Conservation (phyloP, 352 stramenopile species). For the Pythium rhizo-oryzae region DNA sequence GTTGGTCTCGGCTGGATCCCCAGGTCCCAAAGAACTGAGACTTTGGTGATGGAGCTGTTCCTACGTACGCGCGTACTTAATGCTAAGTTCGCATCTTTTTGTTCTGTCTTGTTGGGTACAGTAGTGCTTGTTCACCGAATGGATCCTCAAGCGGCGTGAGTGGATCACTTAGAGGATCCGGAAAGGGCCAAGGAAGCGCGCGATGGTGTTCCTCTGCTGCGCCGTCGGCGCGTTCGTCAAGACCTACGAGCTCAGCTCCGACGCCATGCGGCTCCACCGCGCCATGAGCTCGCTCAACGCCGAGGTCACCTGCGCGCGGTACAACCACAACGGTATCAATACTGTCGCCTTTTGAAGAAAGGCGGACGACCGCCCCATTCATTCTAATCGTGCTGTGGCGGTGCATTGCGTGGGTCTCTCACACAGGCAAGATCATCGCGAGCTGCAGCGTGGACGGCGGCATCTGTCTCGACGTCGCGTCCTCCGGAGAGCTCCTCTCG, state of each 20-base stretch:
- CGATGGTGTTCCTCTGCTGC: conserved; percentile 62
- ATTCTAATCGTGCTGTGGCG: no score
- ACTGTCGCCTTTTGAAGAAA: not conserved
- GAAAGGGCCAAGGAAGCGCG: not conserved
- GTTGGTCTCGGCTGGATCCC: not conserved
- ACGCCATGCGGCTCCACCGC: conserved; percentile 46
- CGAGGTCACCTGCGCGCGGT: conserved; percentile 61
- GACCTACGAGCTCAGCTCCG: conserved; percentile 61
- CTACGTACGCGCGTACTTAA: conserved; percentile 5
- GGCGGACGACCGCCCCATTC: no score
- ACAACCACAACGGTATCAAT: conserved; percentile 63
- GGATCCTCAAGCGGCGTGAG: conserved; percentile 26
- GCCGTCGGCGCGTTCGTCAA: conserved; percentile 51
- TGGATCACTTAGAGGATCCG: not conserved
- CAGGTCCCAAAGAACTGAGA: conserved; percentile 4
- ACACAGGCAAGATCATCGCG: conserved; percentile 56
- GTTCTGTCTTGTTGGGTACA: conserved; percentile 20
- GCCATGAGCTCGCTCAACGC: conserved; percentile 53
- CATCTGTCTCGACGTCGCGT: conserved; percentile 59
- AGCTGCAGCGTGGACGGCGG: conserved; percentile 62
- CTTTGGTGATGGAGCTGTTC: not conserved
- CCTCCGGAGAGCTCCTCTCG: conserved; percentile 60
- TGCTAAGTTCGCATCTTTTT: conserved; percentile 3
- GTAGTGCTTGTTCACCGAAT: not conserved
- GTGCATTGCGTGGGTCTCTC: no score